phyloP scores from a whole-genome alignment of 208 protist genomes.

The Wallacemonas collosoma region DNA sequence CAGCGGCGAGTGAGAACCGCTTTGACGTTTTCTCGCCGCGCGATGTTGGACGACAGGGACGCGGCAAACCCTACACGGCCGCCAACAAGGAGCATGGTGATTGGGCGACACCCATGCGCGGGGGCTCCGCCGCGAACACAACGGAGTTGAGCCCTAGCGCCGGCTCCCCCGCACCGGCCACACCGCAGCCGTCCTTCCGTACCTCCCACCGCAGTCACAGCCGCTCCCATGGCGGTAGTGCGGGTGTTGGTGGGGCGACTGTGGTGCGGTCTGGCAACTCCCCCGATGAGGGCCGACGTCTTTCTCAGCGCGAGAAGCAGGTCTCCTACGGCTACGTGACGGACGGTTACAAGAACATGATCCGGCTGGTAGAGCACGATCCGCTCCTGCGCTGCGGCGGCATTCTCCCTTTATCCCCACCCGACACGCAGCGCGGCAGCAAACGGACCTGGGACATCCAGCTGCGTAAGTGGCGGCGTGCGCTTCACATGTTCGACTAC shows the following conservation, averaged over 20 bases:
- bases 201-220: background rate
- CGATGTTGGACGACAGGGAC: conserved; percentile 17
- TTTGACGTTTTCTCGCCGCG: too few species aligned
- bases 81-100: conserved; percentile 9
- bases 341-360: conserved; percentile 85
- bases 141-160: background rate
- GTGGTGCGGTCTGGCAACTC: conserved; percentile 37
- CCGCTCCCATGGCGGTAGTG: background rate
- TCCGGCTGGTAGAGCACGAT: conserved; percentile 71
- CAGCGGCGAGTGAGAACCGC: too few species aligned
- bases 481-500: conserved; percentile 90
- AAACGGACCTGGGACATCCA: conserved; percentile 86
- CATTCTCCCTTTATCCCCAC: conserved; percentile 73
- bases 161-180: conserved; percentile 11
- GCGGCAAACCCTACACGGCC: conserved; percentile 25
- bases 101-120: conserved; percentile 13
- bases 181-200: background rate
- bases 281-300: conserved; percentile 62
- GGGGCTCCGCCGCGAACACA: background rate
- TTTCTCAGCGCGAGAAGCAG: conserved; percentile 82
- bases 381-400: conserved; percentile 71
- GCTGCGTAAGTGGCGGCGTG: conserved; percentile 83
- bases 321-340: conserved; percentile 76
- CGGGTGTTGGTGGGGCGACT: background rate
- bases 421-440: conserved; percentile 53